Percentiles rank a stretch among this genome's conserved stretches.
These are phyloP conservation scores for Tuber indicum DNA, from an alignment of 495 filamentous ascomycete species.

Conservation along the genomic window DNA sequence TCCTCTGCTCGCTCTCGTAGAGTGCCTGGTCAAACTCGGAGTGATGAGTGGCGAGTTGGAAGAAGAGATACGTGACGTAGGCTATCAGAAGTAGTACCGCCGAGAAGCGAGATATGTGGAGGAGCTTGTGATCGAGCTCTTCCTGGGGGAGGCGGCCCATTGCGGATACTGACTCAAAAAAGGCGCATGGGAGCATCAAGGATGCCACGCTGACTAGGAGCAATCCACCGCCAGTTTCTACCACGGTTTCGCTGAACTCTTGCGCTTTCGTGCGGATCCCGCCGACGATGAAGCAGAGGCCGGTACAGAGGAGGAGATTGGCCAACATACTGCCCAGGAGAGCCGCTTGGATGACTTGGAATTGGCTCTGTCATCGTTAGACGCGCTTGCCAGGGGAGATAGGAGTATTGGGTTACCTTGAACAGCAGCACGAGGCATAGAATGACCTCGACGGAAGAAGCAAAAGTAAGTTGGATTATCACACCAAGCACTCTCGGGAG, in stretches of 20 bases:
- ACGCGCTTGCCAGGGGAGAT: neutral
- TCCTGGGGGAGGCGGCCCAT: conserved; percentile 40
- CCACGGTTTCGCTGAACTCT: conserved; percentile 66
- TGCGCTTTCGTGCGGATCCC: conserved; percentile 61
- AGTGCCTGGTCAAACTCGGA: conserved; percentile 64
- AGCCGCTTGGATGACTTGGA: conserved; percentile 66
- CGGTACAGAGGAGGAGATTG: conserved; percentile 68
- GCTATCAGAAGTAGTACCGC: conserved; percentile 72
- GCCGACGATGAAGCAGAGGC: conserved; percentile 69
- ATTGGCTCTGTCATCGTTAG: conserved; percentile 10
- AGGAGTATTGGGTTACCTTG: conserved; percentile 37
- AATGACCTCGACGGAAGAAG: conserved; percentile 73
- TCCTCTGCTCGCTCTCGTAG: conserved; percentile 62
- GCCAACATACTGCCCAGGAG: conserved; percentile 76
- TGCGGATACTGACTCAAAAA: conserved; percentile 55
- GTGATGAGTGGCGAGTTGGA: conserved; percentile 78
- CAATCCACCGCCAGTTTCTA: conserved; percentile 73
- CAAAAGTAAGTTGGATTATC: conserved; percentile 67
- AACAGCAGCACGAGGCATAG: conserved; percentile 69
- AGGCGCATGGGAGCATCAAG: conserved; percentile 75
- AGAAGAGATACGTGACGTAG: conserved; percentile 62
- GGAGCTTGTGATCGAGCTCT: conserved; percentile 48
- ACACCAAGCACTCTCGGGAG: conserved; percentile 61
- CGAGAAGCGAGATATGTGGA: conserved; percentile 67
- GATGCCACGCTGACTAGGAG: conserved; percentile 60